Base-by-base conservation (phyloP, 2,329 filamentous ascomycete genomes). In the Nakataea oryzae region DNA sequence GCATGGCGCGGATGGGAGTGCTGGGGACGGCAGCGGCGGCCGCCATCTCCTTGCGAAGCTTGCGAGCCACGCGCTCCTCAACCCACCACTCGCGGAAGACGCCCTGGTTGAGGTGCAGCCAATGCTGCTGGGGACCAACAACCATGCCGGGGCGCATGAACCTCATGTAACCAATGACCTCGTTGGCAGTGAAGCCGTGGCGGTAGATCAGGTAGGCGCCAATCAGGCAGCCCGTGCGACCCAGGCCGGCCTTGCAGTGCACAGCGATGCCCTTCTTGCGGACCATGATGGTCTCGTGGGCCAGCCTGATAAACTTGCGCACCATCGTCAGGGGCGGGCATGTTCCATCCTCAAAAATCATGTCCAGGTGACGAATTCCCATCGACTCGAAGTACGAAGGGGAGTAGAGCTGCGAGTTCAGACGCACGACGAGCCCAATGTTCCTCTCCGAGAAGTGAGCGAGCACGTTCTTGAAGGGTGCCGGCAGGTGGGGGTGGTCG, bases 141-240 rank as follows among this genome's bases (percentile, higher is more conserved):
- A 99, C 95, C 95, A 99, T 99, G 61, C 95, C 95, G 0, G 95
- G 95, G 63, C 93, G 85, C 93, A 97, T 97, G 78, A 99, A 99
- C 64, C 93, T 88, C 93, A 99, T 97, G 75, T 93, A 99, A 3
- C 93, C 90, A 73, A 97, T 97, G 70, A 96, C 86, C 76, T 97
- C 93, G 71, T 97, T 96, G 66, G 95, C 95, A 7, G 93, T 97
- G 75, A 97, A 99, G 63, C 91, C 95, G 74, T 97, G 89, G 67
- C 93, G 86, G 79, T 99, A 99, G 72, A 99, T 97, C 64, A 99
- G 82, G 72, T 99, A 99, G 34, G 95, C 95, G 63, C 95, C 95
- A 70, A 99, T 99, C 66, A 99, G 79, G 74, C 95, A 99, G 17
- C 95, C 95, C 1, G 95, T 99, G 58, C 95, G 88, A 30, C 95